Evolutionary conservation across 345 rosid species (phyloP).

Genomic region (Linum usitatissimum): DNA sequence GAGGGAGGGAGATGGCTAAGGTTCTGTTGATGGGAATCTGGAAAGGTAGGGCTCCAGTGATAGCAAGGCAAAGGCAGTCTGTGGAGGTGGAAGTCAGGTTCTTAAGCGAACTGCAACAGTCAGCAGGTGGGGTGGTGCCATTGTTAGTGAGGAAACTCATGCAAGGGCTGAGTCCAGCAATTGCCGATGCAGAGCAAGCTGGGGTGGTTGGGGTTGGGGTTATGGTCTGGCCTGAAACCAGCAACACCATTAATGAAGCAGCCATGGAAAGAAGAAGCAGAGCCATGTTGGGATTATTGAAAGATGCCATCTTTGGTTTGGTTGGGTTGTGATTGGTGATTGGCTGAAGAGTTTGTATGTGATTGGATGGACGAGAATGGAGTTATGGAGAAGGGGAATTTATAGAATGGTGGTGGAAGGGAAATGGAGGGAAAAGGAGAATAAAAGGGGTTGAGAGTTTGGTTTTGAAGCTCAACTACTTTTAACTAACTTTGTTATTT

Average conservation of each 20-base stretch:
- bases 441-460: constrained; percentile 21
- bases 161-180: constrained; percentile 54
- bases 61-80: constrained; percentile 66
- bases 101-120: constrained; percentile 54
- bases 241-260: constrained; percentile 9
- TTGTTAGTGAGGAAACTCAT: constrained; percentile 55
- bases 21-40: constrained; percentile 60
- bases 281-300: not conserved
- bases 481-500: not conserved
- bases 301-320: not conserved
- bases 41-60: constrained; percentile 57
- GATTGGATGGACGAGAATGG: not conserved
- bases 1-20: constrained; percentile 74
- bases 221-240: constrained; percentile 31
- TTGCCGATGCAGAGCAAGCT: constrained; percentile 39
- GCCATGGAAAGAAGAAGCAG: not conserved
- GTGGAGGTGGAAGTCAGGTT: constrained; percentile 41
- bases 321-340: not conserved
- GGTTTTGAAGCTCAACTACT: constrained; percentile 53
- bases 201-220: constrained; percentile 11
- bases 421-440: constrained; percentile 11
- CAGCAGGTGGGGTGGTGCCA: constrained; percentile 43
- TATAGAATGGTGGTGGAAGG: constrained; percentile 15
- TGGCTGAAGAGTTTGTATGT: constrained; percentile 9
- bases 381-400: constrained; percentile 12